Conservation (phyloP, 352 stramenopile genomes). For the Pythium sp. region DNA sequence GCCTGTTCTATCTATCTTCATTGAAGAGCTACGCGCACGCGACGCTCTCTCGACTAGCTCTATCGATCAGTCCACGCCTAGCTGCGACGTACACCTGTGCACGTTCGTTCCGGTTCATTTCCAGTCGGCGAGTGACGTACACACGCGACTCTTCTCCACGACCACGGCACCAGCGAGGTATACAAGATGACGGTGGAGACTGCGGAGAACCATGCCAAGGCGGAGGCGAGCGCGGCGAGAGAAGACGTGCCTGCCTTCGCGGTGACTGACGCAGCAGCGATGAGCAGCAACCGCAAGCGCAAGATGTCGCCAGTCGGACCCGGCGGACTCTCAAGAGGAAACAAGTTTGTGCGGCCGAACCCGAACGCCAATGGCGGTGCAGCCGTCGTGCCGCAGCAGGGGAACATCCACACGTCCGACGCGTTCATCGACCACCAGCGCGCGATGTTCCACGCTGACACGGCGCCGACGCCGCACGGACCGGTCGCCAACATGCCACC, state of each 20-base stretch:
- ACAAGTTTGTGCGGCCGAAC: slow-evolving; percentile 48
- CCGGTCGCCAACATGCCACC: slow-evolving; percentile 77
- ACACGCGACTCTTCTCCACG: neutral
- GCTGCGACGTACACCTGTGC: neutral
- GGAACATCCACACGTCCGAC: slow-evolving; percentile 56
- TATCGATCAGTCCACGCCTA: neutral
- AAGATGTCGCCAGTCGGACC: slow-evolving; percentile 59
- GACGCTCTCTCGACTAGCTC: neutral
- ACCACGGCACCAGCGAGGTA: neutral
- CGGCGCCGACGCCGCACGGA: slow-evolving; percentile 77
- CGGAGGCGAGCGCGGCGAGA: slow-evolving; percentile 8
- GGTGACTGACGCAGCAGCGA: slow-evolving; percentile 1
- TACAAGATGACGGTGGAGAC: slow-evolving; percentile 12
- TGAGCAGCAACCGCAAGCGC: slow-evolving; percentile 63
- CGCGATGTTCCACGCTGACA: slow-evolving; percentile 65
- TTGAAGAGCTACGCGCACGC: neutral
- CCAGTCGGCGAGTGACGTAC: slow-evolving; percentile 5
- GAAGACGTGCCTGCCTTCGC: slow-evolving; percentile 9
- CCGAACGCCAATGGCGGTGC: slow-evolving; percentile 6
- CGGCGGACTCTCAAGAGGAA: slow-evolving; percentile 37
- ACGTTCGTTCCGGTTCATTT: neutral
- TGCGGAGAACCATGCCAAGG: neutral
- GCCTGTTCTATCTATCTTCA: too few relatives aligned
- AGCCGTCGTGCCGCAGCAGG: slow-evolving; percentile 29
- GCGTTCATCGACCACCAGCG: slow-evolving; percentile 78